phyloP scores from a whole-genome alignment of 1,139 yeast species.

The Suhomyces anneliseae region DNA sequence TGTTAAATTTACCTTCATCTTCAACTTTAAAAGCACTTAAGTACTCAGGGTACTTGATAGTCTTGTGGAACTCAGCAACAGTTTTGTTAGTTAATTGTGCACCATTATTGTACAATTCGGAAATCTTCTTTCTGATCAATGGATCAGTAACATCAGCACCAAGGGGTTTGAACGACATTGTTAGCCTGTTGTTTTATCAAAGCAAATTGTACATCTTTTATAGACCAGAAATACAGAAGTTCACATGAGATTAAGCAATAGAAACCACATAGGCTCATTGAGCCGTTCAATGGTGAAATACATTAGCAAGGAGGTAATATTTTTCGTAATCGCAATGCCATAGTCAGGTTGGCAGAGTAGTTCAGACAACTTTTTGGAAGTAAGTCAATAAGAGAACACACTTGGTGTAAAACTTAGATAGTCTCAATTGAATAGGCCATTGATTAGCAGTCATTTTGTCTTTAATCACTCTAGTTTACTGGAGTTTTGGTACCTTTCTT shows the following conservation, averaged over 20 bases:
- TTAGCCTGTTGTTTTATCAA: not conserved
- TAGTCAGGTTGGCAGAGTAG: not conserved
- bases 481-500: no score
- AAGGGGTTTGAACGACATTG: slow-evolving; percentile 11
- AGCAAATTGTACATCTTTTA: no score
- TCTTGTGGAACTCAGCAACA: slow-evolving; percentile 15
- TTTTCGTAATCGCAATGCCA: not conserved
- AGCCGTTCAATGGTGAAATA: not conserved
- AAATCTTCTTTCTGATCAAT: slow-evolving; percentile 6
- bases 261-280: not conserved
- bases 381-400: no score
- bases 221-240: not conserved
- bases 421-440: not conserved
- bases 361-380: no score
- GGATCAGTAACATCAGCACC: slow-evolving; percentile 16
- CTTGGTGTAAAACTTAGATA: not conserved
- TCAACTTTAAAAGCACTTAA: slow-evolving; percentile 18
- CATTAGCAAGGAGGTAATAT: not conserved
- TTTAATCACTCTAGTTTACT: no score
- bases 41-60: slow-evolving; percentile 25
- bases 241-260: not conserved
- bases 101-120: slow-evolving; percentile 5
- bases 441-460: not conserved
- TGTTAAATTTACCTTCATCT: slow-evolving; percentile 23
- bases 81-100: slow-evolving; percentile 2